A percentile compares a stretch with the other conserved stretches of the same genome.
Evolutionary conservation across 2,329 filamentous ascomycete genomes (phyloP).

Genomic region (Aspergillus arachidicola): DNA sequence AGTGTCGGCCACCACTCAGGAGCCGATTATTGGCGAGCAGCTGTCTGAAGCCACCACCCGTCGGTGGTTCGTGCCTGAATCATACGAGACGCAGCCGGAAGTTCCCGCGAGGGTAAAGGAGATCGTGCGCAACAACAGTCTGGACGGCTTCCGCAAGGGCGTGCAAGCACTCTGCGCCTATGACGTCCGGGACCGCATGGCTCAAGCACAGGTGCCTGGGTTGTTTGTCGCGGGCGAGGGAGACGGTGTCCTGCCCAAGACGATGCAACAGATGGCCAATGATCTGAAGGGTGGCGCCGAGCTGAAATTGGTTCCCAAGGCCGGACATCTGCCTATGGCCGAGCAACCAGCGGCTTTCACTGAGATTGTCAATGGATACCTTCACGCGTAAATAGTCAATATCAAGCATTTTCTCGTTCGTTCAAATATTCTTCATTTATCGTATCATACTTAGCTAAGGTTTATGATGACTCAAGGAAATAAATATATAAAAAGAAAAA

Average conservation of each 20-base stretch:
- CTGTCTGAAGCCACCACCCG: conserved; percentile 72
- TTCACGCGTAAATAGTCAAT: conserved; percentile 36
- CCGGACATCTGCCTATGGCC: conserved; percentile 83
- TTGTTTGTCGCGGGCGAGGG: conserved; percentile 72
- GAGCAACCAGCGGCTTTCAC: conserved; percentile 73
- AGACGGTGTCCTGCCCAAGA: conserved; percentile 75
- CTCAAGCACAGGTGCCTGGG: conserved; percentile 42
- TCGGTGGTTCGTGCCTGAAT: conserved; percentile 70
- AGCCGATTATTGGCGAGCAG: conserved; percentile 61
- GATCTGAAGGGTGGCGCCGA: conserved; percentile 60
- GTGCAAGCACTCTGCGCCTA: conserved; percentile 63
- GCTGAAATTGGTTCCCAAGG: conserved; percentile 66
- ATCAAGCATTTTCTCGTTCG: not conserved
- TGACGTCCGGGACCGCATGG: conserved; percentile 52
- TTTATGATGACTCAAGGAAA: not conserved
- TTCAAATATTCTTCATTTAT: not conserved
- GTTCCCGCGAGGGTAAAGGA: conserved; percentile 62
- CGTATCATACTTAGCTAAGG: not conserved
- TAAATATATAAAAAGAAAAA: not conserved
- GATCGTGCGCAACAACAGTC: conserved; percentile 69
- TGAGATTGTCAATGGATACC: conserved; percentile 61
- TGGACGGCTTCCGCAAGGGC: conserved; percentile 79
- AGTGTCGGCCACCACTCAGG: conserved; percentile 38
- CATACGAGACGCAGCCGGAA: conserved; percentile 59
- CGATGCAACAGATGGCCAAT: conserved; percentile 74